Base-by-base conservation (phyloP, 2,329 filamentous ascomycete genomes). In the Fusarium anthophilum region DNA sequence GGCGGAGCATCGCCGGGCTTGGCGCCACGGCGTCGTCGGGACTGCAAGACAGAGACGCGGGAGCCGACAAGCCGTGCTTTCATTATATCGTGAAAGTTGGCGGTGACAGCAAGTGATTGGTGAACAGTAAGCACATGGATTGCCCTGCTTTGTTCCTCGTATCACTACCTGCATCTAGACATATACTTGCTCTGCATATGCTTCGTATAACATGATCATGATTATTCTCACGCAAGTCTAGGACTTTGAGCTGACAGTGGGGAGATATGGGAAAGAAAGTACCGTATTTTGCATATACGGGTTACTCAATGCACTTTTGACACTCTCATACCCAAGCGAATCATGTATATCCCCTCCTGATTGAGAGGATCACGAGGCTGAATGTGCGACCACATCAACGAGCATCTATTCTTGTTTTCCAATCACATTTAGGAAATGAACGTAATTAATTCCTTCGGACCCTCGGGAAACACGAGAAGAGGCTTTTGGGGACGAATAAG, bases 11-110 rank as follows among this genome's bases (percentile, higher is more conserved):
- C 20, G 47, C 70, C 61, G 73, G 65, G 65, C 63, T 67, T 60
- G 58, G 57, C 67, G 64, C 54, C 61, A 76, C 71, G 66, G 71
- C 54, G 60, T 65, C 58, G 71, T 55, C 48, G 59, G 75, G 65
- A 41, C 50, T 58, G 28, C n/a, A 53, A 55, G 35, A 18, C 51
- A 28, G 32, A 35, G 48, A n/a, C 54, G 10, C 50, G 61, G 64
- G 32, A 58, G 47, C 48, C 44, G 53, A 58, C 22, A 45, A 20
- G 9, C 32, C 54, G 67, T 14, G 43, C 35, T 9, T 39, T 8
- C 12, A 43, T 10, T 50, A 14, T n/a, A 24, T 22, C 37, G 38
- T n/a, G 54, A 53, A 8, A 50, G 5, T 22, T 50, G n/a, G 37
- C 15, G 58, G 32, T 35, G 32, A 35, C 32, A 35, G 32, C 32